A percentile compares a stretch with the other conserved stretches of the same genome.
These are phyloP conservation scores for Wickerhamomyces pijperi DNA, from an alignment of 805 yeast genomes.

Conservation along the genomic window DNA sequence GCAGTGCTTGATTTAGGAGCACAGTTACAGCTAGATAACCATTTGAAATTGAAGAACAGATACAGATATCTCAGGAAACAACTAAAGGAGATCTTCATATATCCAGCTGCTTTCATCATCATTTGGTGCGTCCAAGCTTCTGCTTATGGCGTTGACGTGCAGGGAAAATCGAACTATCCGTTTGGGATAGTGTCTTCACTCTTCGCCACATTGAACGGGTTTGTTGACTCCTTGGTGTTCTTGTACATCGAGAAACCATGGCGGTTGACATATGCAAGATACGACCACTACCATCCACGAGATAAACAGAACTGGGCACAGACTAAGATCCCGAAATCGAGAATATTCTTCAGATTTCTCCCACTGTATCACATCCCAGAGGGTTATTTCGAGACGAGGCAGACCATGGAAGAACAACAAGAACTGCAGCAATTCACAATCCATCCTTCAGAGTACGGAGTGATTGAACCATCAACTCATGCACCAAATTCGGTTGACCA, in stretches of 20 bases:
- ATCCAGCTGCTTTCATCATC: slow-evolving; percentile 72
- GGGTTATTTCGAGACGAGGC: too few relatives aligned
- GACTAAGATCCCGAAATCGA: too few relatives aligned
- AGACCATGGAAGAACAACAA: too few relatives aligned
- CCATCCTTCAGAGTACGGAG: too few relatives aligned
- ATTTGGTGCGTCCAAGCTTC: slow-evolving; percentile 75
- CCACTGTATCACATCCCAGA: too few relatives aligned
- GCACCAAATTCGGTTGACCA: too few relatives aligned
- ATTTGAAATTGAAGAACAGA: slow-evolving; percentile 40
- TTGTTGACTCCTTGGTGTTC: slow-evolving; percentile 71
- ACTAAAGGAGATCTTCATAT: slow-evolving; percentile 68
- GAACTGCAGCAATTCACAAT: too few relatives aligned
- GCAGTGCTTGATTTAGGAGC: slow-evolving; percentile 5
- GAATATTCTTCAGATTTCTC: too few relatives aligned
- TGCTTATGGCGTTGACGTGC: slow-evolving; percentile 40
- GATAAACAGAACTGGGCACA: too few relatives aligned
- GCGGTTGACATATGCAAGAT: slow-evolving; percentile 27
- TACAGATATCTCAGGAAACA: slow-evolving; percentile 64
- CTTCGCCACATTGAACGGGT: slow-evolving; percentile 72
- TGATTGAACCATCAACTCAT: too few relatives aligned
- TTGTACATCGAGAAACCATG: slow-evolving; percentile 73
- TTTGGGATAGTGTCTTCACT: slow-evolving; percentile 57
- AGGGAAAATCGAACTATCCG: slow-evolving; percentile 46
- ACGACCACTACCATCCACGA: too few relatives aligned
- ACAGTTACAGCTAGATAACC: slow-evolving; percentile 17